These are phyloP conservation scores for Leccinum incarnatum DNA, from an alignment of 768 basidiomycete genomes.

Conservation along the genomic window DNA sequence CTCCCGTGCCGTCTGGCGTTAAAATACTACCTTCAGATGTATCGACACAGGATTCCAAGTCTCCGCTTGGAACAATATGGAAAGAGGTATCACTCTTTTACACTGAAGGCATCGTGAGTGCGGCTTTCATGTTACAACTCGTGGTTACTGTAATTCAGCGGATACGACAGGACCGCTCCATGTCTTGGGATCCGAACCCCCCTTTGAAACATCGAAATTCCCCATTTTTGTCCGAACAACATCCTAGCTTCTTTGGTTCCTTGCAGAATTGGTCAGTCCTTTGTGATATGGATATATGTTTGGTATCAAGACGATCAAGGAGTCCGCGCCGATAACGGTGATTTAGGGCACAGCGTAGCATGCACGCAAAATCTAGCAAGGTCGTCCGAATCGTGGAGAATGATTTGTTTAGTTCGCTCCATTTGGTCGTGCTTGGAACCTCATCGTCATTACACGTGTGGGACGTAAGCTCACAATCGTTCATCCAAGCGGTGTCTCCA, in stretches of 20 bases:
- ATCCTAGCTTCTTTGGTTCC: constrained; percentile 47
- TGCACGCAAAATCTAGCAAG: constrained; percentile 37
- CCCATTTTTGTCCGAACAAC: constrained; percentile 71
- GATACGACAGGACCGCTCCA: constrained; percentile 40
- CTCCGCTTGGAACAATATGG: constrained; percentile 15
- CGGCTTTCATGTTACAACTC: neutral
- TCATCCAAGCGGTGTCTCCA: constrained; percentile 44
- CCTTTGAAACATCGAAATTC: constrained; percentile 37
- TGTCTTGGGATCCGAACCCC: constrained; percentile 62
- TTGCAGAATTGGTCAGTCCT: constrained; percentile 57
- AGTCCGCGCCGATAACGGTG: constrained; percentile 2
- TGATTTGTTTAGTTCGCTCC: constrained; percentile 53
- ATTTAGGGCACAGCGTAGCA: constrained; percentile 47
- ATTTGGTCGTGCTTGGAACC: constrained; percentile 58
- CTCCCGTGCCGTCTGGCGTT: neutral
- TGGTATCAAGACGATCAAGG: neutral
- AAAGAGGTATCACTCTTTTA: constrained; percentile 12
- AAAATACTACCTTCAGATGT: neutral
- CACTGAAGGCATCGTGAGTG: constrained; percentile 15
- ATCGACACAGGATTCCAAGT: neutral
- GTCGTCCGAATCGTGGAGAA: constrained; percentile 44
- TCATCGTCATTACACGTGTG: constrained; percentile 68
- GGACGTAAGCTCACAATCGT: constrained; percentile 54
- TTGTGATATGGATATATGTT: neutral
- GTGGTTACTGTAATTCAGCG: constrained; percentile 2